Evolutionary conservation across 83 land plant genomes (phyloP).

Genomic region (Picea abies): DNA sequence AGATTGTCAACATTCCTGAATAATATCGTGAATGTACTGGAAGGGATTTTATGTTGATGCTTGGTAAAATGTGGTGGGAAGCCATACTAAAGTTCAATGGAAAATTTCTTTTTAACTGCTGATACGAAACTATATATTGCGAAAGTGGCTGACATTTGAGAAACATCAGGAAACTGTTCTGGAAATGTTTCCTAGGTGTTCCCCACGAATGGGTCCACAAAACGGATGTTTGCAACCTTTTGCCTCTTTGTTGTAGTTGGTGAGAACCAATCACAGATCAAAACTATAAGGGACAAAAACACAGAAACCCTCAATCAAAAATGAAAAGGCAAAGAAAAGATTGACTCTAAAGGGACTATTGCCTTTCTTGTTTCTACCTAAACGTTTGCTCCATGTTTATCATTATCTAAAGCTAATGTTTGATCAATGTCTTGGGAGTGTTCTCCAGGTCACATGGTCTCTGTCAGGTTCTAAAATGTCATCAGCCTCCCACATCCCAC

Average conservation of each 20-base stretch:
- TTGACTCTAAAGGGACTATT: not conserved
- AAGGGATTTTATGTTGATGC: not conserved
- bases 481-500: not conserved
- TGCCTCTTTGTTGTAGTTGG: too few relatives aligned
- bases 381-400: not conserved
- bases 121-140: not conserved
- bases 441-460: not conserved
- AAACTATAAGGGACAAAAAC: not conserved
- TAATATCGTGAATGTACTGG: not conserved
- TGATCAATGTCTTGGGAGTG: not conserved
- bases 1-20: not conserved
- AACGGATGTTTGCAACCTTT: too few relatives aligned
- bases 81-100: not conserved
- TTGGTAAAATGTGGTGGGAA: not conserved
- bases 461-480: not conserved
- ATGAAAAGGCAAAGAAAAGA: not conserved
- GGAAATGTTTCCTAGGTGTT: not conserved
- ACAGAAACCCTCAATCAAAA: not conserved
- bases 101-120: not conserved
- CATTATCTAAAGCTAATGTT: not conserved
- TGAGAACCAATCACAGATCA: not conserved
- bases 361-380: not conserved
- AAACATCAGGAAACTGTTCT: not conserved
- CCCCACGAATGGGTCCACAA: not conserved
- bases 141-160: not conserved